Evolutionary conservation across 164 flowering plant genomes (phyloP).

Genomic region (Vitis cinerea): DNA sequence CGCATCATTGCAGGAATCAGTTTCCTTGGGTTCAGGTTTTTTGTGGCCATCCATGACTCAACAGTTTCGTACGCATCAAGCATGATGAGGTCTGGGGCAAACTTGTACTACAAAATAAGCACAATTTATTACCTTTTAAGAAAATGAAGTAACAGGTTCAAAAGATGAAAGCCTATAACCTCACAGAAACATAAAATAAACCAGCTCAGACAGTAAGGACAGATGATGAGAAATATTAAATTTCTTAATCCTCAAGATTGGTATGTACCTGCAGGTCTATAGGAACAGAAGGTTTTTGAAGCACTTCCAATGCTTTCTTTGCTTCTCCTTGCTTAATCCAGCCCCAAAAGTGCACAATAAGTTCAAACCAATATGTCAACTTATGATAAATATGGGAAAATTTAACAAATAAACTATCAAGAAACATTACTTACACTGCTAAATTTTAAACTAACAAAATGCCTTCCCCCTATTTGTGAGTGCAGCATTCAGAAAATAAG

Average conservation of each 20-base stretch:
- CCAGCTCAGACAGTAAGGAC: not conserved
- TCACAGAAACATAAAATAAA: not conserved
- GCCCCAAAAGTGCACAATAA: not conserved
- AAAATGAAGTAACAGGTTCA: not conserved
- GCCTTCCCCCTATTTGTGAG: not conserved
- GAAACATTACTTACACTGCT: not conserved
- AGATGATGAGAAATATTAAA: not conserved
- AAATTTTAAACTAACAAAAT: not conserved
- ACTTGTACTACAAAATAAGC: conserved; percentile 77
- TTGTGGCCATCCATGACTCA: conserved; percentile 91
- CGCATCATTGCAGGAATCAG: conserved; percentile 99
- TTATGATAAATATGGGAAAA: not conserved
- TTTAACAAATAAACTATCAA: not conserved
- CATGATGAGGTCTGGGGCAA: conserved; percentile 96
- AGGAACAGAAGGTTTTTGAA: conserved; percentile 80
- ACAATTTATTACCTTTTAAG: not conserved
- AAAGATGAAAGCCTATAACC: no score
- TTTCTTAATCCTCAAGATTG: not conserved
- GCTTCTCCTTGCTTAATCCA: conserved; percentile 91
- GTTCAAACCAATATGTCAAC: not conserved
- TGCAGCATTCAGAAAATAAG: no score
- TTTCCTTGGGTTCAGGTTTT: conserved; percentile 84
- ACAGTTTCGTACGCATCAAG: conserved; percentile 99
- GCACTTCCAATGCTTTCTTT: conserved; percentile 91
- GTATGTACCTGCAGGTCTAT: conserved; percentile 80